Base-by-base conservation (phyloP, 2,329 filamentous ascomycete genomes). In the Colletotrichum echinochloae region DNA sequence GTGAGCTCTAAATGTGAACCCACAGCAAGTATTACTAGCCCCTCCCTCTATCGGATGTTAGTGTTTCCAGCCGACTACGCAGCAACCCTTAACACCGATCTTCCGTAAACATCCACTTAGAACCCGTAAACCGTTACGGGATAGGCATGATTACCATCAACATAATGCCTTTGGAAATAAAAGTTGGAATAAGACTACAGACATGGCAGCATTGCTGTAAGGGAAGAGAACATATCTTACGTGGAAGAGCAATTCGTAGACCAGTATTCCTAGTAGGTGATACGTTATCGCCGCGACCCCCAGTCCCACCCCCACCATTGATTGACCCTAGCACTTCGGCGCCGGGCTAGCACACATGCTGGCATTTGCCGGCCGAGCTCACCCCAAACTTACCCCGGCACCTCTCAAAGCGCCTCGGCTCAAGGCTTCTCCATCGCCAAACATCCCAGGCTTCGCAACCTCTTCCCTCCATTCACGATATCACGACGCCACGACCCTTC, bases 281-380 rank as follows among this genome's bases (percentile, higher is more conserved):
- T 66, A 23, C 49, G 14, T 6, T n/a, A 28, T 64, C 51, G 37
- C 23, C 37, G 20, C 26, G 2, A 46, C 33, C 63, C 67, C 56
- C 57, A 49, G 26, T 28, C 16, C 0, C 7, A 16, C 57, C 67
- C 54, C 61, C 46, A 39, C 52, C 33, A 55, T 70, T 26, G n/a
- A 55, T 70, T 26, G n/a, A 39, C 55, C 66, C 61, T 26, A 30
- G 48, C 64, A 39, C 26, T 52, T 62, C 64, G 67, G 67, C 57
- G 64, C 64, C 51, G 37, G 37, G 44, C 51, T 37, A 52, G 44
- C 49, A 67, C 67, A 57, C 57, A 57, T 67, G 57, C 67, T 66
- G 63, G 56, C 49, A 62, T 56, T 62, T 62, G 57, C 67, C 67
- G 63, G 63, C 63, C 49, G 67, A 67, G 46, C 64, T 70, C 62